These are phyloP conservation scores for Apostasia shenzhenica DNA, from an alignment of 106 monocot species.

Conservation along the genomic window DNA sequence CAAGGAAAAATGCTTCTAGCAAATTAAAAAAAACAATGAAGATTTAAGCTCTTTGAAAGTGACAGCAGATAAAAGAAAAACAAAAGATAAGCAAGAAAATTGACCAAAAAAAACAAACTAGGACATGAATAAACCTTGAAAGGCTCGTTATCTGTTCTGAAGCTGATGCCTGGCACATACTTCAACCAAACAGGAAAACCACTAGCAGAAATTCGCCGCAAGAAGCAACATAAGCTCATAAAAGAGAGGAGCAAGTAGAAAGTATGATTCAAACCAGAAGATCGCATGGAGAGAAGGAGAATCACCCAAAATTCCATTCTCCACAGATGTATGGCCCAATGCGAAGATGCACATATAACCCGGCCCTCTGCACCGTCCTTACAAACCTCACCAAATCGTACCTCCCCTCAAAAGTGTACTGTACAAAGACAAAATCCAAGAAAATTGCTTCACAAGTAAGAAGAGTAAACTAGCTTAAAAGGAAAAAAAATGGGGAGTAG, in stretches of 20 bases:
- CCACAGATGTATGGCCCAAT: constrained; percentile 94
- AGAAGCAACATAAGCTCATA: background rate
- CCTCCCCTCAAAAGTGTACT: constrained; percentile 95
- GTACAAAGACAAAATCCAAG: constrained; percentile 10
- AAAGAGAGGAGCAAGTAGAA: constrained; percentile 3
- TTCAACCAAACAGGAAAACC: constrained; percentile 99
- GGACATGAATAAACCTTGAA: constrained; percentile 61
- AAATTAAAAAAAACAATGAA: background rate
- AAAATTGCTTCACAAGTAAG: background rate
- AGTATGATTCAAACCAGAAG: background rate
- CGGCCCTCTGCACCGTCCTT: constrained; percentile 83
- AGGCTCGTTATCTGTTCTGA: constrained; percentile 96
- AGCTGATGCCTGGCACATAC: constrained; percentile 97
- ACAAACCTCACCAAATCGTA: constrained; percentile 94
- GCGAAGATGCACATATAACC: constrained; percentile 79
- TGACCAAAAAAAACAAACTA: background rate
- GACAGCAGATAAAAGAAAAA: background rate
- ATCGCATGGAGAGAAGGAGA: background rate
- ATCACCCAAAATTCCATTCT: constrained; percentile 98
- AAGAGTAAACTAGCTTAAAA: background rate
- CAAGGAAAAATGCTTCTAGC: background rate
- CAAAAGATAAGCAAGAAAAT: background rate
- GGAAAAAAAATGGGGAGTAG: constrained; percentile 38
- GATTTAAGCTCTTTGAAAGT: too few relatives aligned
- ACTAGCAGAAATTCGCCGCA: constrained; percentile 22